Conservation (phyloP, 331 rosid genomes). For the Arachis monticola region DNA sequence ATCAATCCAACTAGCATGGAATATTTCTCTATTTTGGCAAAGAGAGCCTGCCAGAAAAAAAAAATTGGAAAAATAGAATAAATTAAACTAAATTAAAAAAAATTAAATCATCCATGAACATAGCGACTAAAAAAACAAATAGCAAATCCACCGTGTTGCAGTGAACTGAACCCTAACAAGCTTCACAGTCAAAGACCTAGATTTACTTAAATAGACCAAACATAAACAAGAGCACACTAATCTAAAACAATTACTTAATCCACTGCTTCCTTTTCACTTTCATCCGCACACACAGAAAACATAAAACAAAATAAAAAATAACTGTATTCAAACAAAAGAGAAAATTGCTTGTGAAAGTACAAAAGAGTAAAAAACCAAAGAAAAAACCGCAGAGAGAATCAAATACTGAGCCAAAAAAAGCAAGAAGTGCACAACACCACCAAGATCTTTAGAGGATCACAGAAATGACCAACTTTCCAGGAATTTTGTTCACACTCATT, state of each 20-base stretch:
- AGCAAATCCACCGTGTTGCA: background rate
- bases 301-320: background rate
- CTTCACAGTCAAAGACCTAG: slow-evolving; percentile 5
- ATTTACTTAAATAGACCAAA: slow-evolving; percentile 30
- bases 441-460: slow-evolving; percentile 31
- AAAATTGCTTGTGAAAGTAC: background rate
- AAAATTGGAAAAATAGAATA: background rate
- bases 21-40: background rate
- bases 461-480: slow-evolving; percentile 14
- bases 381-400: too few relatives aligned
- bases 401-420: background rate
- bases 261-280: background rate
- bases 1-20: slow-evolving; percentile 2
- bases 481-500: background rate
- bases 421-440: background rate
- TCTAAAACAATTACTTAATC: slow-evolving; percentile 5
- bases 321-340: background rate
- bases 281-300: background rate
- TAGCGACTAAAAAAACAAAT: slow-evolving; percentile 17
- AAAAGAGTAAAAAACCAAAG: background rate
- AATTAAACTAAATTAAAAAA: background rate
- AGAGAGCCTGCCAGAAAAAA: slow-evolving; percentile 12
- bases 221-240: slow-evolving; percentile 9
- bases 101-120: background rate
- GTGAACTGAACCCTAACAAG: background rate